Conservation (phyloP, 1,284 basidiomycete genomes). For the Macrocybe sp. region DNA sequence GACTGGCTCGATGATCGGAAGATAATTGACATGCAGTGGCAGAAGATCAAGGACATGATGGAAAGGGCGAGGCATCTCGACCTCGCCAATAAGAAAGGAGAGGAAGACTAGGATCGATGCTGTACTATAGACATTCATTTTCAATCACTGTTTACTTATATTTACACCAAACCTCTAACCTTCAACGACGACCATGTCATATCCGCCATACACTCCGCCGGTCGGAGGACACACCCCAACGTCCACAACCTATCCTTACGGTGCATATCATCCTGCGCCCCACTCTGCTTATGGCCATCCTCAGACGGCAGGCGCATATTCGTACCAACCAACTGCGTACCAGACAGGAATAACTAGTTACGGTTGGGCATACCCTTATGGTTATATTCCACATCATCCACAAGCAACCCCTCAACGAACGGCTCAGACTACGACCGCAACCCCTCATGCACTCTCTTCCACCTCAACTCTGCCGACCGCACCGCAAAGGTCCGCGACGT, state of each 20-base stretch:
- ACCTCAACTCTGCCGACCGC: slow-evolving; percentile 17
- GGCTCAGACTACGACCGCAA: slow-evolving; percentile 7
- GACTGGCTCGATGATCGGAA: slow-evolving; percentile 77
- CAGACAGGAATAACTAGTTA: slow-evolving; percentile 47
- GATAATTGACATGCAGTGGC: slow-evolving; percentile 65
- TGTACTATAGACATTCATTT: background rate
- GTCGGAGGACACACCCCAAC: slow-evolving; percentile 30
- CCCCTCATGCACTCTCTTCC: slow-evolving; percentile 25
- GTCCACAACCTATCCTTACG: slow-evolving; percentile 49
- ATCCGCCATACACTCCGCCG: slow-evolving; percentile 25
- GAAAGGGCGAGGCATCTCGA: slow-evolving; percentile 65
- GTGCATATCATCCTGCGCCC: slow-evolving; percentile 39
- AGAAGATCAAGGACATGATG: slow-evolving; percentile 65
- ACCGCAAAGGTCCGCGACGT: slow-evolving; percentile 32
- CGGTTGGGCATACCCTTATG: slow-evolving; percentile 57
- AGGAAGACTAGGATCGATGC: slow-evolving; percentile 26
- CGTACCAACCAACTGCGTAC: slow-evolving; percentile 40
- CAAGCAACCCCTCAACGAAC: slow-evolving; percentile 24
- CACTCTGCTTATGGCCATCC: slow-evolving; percentile 28
- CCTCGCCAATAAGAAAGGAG: slow-evolving; percentile 39
- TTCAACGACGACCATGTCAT: slow-evolving; percentile 18
- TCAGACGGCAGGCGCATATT: slow-evolving; percentile 37
- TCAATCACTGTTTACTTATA: background rate
- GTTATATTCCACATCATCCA: slow-evolving; percentile 43
- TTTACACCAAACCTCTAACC: too few relatives aligned